Conservation (phyloP, 129 eudicot species). For the Saussurea involucrata region DNA sequence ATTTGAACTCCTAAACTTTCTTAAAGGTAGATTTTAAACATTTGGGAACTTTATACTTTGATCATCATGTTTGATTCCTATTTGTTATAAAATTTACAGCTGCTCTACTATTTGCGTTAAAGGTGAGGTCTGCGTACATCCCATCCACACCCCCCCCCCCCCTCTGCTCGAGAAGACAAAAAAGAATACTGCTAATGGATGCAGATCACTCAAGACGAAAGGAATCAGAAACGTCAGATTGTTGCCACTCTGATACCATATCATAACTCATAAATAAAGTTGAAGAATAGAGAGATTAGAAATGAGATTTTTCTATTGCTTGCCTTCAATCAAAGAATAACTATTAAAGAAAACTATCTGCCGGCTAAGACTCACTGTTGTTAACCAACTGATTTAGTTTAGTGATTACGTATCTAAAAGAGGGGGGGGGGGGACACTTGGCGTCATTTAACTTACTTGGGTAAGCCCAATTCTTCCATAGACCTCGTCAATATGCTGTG, state of each 20-base stretch:
- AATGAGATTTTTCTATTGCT: background rate
- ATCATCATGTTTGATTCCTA: background rate
- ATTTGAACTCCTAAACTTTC: background rate
- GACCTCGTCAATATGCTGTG: conserved; percentile 62
- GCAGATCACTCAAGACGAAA: too few relatives aligned
- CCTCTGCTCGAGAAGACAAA: too few relatives aligned
- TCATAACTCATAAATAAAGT: background rate
- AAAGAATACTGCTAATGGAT: too few relatives aligned
- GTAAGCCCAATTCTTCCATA: conserved; percentile 63
- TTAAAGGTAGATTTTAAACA: background rate
- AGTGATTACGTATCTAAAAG: background rate
- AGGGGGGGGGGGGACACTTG: background rate
- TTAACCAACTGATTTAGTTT: background rate
- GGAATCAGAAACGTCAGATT: too few relatives aligned
- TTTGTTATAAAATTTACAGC: background rate
- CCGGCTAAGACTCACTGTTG: background rate
- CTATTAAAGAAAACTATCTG: too few relatives aligned
- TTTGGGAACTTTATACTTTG: background rate
- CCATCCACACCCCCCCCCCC: too few relatives aligned
- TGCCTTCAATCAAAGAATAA: background rate
- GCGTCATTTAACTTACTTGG: conserved; percentile 56
- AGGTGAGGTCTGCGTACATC: too few relatives aligned
- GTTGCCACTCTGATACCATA: too few relatives aligned
- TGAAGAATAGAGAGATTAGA: background rate
- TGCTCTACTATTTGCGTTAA: background rate